phyloP scores from a whole-genome alignment of 495 filamentous ascomycete genomes.

The Pyronema omphalodes region DNA sequence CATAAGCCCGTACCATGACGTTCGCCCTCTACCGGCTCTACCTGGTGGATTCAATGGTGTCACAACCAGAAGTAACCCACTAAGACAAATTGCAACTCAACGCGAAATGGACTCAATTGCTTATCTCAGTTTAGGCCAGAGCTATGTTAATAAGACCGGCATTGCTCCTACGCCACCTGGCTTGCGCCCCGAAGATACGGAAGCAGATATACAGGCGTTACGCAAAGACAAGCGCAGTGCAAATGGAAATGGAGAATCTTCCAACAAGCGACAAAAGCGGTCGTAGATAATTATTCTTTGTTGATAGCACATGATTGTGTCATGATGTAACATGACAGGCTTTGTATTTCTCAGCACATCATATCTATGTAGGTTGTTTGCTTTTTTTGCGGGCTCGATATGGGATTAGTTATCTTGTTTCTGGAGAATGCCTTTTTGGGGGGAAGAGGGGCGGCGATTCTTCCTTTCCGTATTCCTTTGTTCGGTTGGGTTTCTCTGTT shows the following conservation, averaged over 20 bases:
- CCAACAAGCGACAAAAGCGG: background rate
- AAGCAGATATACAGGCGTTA: constrained; percentile 17
- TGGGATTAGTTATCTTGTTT: background rate
- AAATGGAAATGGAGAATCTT: background rate
- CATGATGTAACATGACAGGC: background rate
- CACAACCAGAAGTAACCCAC: constrained; percentile 15
- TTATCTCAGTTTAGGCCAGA: constrained; percentile 17
- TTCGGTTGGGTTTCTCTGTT: background rate
- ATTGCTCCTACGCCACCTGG: constrained; percentile 18
- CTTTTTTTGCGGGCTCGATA: background rate
- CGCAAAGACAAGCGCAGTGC: constrained; percentile 6
- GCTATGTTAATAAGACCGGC: constrained; percentile 19
- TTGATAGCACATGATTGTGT: background rate
- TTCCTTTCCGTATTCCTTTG: background rate
- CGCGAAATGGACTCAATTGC: constrained; percentile 18
- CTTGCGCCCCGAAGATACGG: constrained; percentile 14
- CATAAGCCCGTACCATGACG: background rate
- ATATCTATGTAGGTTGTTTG: background rate
- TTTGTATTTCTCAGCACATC: background rate
- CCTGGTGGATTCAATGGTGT: constrained; percentile 4
- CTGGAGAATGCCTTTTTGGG: background rate
- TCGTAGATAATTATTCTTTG: background rate
- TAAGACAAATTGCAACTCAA: constrained; percentile 5
- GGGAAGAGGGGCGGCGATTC: too few species aligned
- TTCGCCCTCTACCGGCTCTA: background rate